Evolutionary conservation across 352 stramenopile species (phyloP).

Genomic region (Globisporangium heterothallicum): DNA sequence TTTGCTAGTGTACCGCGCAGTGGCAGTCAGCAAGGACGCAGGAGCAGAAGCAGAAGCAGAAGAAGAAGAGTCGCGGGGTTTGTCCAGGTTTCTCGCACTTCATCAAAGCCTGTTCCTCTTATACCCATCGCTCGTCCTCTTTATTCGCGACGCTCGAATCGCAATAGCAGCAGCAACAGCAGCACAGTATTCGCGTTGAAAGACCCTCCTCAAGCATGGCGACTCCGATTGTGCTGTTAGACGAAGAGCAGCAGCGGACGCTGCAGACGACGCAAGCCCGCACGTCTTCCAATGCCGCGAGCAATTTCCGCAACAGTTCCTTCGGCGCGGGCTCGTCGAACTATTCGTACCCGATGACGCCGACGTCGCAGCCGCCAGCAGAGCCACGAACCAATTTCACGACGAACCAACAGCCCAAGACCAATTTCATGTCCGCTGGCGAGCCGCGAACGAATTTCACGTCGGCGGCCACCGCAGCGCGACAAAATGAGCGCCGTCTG

Average conservation of each 20-base stretch:
- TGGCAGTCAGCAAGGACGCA: too few species aligned
- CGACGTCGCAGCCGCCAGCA: constrained; percentile 12
- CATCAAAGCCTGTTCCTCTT: too few species aligned
- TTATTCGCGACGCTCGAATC: too few species aligned
- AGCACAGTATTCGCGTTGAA: too few species aligned
- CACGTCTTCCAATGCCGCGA: constrained; percentile 11
- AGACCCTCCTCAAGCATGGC: not conserved
- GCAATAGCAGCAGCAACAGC: too few species aligned
- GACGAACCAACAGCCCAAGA: not conserved
- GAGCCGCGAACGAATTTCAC: constrained; percentile 9
- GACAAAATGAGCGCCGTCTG: not conserved
- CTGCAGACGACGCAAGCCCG: constrained; percentile 15
- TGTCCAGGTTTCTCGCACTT: too few species aligned
- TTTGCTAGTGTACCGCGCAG: too few species aligned
- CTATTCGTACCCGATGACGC: constrained; percentile 21
- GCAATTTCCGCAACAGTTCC: constrained; percentile 3
- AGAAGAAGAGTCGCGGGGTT: too few species aligned
- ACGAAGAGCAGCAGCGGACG: constrained; percentile 52
- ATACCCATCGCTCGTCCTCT: too few species aligned
- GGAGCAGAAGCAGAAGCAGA: too few species aligned
- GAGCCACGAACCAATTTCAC: constrained; percentile 37
- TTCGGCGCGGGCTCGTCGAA: constrained; percentile 5
- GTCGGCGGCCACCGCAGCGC: not conserved
- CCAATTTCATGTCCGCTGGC: not conserved
- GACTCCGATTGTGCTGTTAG: constrained; percentile 33